These are phyloP conservation scores for Xanthoparmelia taractica DNA, from an alignment of 495 filamentous ascomycete genomes.

Conservation along the genomic window DNA sequence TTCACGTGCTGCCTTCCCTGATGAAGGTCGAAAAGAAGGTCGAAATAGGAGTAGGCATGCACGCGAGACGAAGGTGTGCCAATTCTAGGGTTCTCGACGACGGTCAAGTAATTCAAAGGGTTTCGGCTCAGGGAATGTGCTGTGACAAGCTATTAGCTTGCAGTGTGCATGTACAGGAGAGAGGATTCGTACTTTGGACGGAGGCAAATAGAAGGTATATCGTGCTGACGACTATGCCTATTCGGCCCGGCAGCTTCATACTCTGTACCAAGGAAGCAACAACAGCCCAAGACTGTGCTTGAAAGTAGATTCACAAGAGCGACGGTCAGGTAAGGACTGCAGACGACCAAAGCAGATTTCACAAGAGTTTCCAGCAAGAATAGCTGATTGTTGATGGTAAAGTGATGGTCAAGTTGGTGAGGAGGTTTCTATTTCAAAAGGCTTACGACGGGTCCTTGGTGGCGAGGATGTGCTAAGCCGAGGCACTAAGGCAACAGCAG, in stretches of 20 bases:
- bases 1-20: constrained; percentile 60
- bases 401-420: not conserved
- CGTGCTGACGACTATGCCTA: constrained; percentile 15
- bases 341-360: not conserved
- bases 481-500: not conserved
- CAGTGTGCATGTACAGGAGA: not conserved
- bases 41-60: constrained; percentile 71
- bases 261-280: constrained; percentile 2
- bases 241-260: constrained; percentile 26
- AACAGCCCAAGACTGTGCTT: constrained; percentile 8
- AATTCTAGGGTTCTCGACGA: constrained; percentile 67
- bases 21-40: constrained; percentile 70
- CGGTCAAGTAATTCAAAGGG: constrained; percentile 65
- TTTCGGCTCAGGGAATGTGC: constrained; percentile 46
- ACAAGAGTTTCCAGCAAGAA: not conserved
- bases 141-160: constrained; percentile 17
- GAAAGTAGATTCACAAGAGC: not conserved
- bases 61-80: constrained; percentile 72
- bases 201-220: constrained; percentile 21
- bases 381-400: not conserved
- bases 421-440: not conserved
- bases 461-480: not conserved
- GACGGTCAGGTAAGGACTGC: not conserved
- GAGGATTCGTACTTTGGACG: constrained; percentile 21
- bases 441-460: not conserved